Base-by-base conservation (phyloP, 1,284 basidiomycete species). In the Fomitiporia mediterranea region DNA sequence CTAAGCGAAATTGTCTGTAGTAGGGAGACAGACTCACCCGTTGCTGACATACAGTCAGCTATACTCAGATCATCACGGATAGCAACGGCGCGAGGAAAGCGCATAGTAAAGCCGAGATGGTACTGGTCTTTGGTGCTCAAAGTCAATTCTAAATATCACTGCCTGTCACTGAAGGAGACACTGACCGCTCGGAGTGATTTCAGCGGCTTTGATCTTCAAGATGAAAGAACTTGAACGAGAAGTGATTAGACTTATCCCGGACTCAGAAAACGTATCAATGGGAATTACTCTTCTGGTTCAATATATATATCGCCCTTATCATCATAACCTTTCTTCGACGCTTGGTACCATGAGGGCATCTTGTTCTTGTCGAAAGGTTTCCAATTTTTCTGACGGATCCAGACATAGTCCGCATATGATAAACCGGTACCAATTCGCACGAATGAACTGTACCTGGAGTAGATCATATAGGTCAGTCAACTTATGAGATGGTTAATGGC, bases 401-500 rank as follows among this genome's bases (percentile, higher is more conserved):
- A 92, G 3, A 86, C 77, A 67, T 91, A 96, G 66, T 95, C 93
- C 1, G 81, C 78, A 62, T 85, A 91, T 6, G 86, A 86, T 59
- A 97, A 74, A 0, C 94, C 94, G 0, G 91, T 83, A 1, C 94
- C 94, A 27, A 96, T 86, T 23, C 91, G 86, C 25, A 89, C 86
- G 66, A 98, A 94, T 4, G 81, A 78, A 61, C 81, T 81, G 65
- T 88, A 92, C 65, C 88, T 91, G 57, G 9, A 42, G 32, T 44
- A 21, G 49, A 51, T 47, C 9, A 53, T 25, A 42, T 28, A 27
- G 35, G 57, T 52, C 15, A 46, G n/a, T 59, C 34, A 55, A 35
- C 30, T 3, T 32, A 51, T 11, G 21, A 32, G 27, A 30, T 47
- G 21, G 51, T 42, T 35, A 39, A 64, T 28, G 13, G 25, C 25